Base-by-base conservation (phyloP, 768 basidiomycete genomes). In the Butyriboletus loyo region DNA sequence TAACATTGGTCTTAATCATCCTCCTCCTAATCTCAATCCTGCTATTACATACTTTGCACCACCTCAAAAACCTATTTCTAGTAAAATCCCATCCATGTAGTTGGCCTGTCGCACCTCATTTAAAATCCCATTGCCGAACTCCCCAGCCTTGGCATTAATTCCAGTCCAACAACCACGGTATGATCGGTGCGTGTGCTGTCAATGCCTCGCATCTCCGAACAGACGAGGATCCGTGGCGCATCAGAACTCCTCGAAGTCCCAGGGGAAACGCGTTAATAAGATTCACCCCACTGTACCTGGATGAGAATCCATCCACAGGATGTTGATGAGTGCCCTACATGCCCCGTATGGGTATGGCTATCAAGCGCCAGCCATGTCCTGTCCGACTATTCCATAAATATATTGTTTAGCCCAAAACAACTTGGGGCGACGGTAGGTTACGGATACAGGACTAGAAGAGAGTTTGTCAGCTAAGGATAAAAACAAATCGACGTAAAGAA, bases 381-480 rank as follows among this genome's bases (percentile, higher is more conserved):
- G 30, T 19, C 31, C n/a, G 24, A 37, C 7, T 37, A 34, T 30
- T 19, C 35, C 53, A 65, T 70, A 72, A 72, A 69, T 63, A 65
- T 58, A 56, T 58, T 58, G 45, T 55, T 56, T 60, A 61, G 53
- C 52, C 56, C 66, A 47, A 46, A 65, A 48, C 46, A 35, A 36
- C 57, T 62, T 53, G 58, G 58, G 50, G 53, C 49, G 39, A 46
- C 46, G 49, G 52, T 61, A 59, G 42, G 53, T 52, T 70, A 75
- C 48, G 57, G 61, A 70, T 74, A 75, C 71, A 72, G 42, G 58
- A 58, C 65, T 65, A 60, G 46, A 61, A 50, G 53, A 45, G 24
- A 21, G 25, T 30, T 27, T 37, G 55, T 74, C 59, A 75, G 72
- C 64, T 63, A 65, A 45, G 31, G 58, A 63, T 64, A 71, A 63